A percentile compares a stretch with the other conserved stretches of the same genome.
Conservation (phyloP, 2,329 filamentous ascomycete species). For the Arthrobotrys megalospora region DNA sequence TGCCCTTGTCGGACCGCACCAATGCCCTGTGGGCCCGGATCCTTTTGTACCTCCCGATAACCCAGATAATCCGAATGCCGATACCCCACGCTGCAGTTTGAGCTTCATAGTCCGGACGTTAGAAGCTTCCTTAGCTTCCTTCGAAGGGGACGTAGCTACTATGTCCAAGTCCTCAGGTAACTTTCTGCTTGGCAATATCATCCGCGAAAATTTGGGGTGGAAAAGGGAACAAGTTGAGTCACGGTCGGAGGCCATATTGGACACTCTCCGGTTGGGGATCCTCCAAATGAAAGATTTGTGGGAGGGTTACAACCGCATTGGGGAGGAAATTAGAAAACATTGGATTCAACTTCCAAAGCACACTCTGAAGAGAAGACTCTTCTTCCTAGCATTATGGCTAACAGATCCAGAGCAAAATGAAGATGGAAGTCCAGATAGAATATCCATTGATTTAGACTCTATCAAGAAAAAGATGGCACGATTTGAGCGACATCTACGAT, state of each 20-base stretch:
- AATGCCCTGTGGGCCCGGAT: not conserved
- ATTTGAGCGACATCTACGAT: not conserved
- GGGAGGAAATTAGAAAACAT: not conserved
- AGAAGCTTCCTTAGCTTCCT: not conserved
- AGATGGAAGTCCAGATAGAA: not conserved
- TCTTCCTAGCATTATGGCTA: not conserved
- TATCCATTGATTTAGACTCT: not conserved
- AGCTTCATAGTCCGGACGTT: not conserved
- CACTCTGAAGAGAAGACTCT: too few relatives aligned
- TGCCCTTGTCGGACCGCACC: not conserved
- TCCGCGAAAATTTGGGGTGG: constrained; percentile 6
- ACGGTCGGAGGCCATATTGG: not conserved
- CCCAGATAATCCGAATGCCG: not conserved
- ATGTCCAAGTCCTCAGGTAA: not conserved
- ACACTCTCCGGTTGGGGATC: not conserved
- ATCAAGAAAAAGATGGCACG: not conserved
- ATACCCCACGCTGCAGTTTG: not conserved
- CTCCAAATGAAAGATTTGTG: constrained; percentile 1
- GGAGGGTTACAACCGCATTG: not conserved
- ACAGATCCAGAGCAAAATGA: not conserved
- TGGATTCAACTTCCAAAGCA: not conserved
- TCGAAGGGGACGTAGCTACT: not conserved
- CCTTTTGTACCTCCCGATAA: not conserved
- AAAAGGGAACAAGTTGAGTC: not conserved
- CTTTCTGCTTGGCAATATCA: not conserved